Evolutionary conservation across 768 basidiomycete species (phyloP), one percentile per base, ranked within the genome.

Genomic region (Leccinum subgranulosum): DNA sequence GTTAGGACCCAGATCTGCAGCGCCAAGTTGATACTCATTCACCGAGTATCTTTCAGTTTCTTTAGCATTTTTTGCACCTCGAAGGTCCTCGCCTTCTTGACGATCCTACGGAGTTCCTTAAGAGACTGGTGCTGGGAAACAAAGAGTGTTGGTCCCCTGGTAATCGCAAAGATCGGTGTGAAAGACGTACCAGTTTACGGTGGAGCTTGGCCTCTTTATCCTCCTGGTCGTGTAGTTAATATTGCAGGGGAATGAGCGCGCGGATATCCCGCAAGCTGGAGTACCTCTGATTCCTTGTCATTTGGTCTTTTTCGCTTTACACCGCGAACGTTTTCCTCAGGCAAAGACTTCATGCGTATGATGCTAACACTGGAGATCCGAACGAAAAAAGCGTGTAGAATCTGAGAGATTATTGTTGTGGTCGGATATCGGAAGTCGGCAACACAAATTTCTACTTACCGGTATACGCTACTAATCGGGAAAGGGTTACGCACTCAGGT

Each of bases 1-100:
- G 47, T 62, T 15, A 66, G 39, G 6, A 27, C 48, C 21, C 11
- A 46, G 15, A 12, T 19, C 53, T 34, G 21, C 19, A 54, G 9
- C 8, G 14, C 29, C 34, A 41, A 28, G n/a, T n/a, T 51, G 46
- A 49, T 33, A n/a, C 28, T 1, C 28, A 60, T 76, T 51, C 60
- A 90, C 90, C 88, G 76, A 28, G 86, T 70, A 25, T 77, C 79
- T 70, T 90, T 93, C 28, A 94, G 74, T 71, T 83, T 86, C 77
- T 93, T 95, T 57, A 94, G 81, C n/a, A 88, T 72, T 68, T 87
- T 89, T 70, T 87, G 90, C 1, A 82, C 83, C 74, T 96, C 94
- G 59, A 91, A 90, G 0, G 81, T 74, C 68, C 85, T 91, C 10
- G 88, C 87, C 66, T 88, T 91, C 76, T 92, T 95, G 28, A 87